Percentiles rank a stretch among this genome's conserved stretches.
Evolutionary conservation across 2,329 filamentous ascomycete genomes (phyloP).

Genomic region (Claviceps maximensis): DNA sequence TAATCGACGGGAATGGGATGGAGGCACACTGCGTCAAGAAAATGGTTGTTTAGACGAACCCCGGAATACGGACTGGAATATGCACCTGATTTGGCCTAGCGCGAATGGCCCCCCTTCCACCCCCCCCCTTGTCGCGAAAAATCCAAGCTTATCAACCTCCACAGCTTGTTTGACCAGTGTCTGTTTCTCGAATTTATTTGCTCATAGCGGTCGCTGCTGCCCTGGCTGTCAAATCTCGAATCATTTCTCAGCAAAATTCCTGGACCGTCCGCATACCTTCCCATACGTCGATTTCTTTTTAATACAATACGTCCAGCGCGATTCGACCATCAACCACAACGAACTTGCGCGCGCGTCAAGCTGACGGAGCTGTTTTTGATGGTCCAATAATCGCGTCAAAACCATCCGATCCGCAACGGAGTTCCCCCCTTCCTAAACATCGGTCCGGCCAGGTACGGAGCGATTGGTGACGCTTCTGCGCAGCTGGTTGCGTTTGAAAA

Average conservation of each 20-base stretch:
- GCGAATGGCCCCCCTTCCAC: conserved; percentile 5
- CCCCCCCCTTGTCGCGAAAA: conserved; percentile 6
- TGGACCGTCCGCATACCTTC: neutral
- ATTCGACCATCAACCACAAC: neutral
- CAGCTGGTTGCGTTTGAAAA: neutral
- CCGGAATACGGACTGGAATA: neutral
- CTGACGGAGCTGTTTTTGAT: conserved; percentile 1
- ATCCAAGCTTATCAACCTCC: conserved; percentile 6
- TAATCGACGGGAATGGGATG: no score
- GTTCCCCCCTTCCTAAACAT: neutral
- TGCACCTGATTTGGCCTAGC: conserved; percentile 21
- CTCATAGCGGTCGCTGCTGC: neutral
- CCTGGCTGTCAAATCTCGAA: neutral
- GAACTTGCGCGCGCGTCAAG: neutral
- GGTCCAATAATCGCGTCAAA: conserved; percentile 6
- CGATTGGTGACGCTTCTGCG: conserved; percentile 1
- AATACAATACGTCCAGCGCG: neutral
- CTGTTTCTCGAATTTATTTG: neutral
- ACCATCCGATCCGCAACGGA: neutral
- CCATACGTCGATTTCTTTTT: neutral
- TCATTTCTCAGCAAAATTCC: neutral
- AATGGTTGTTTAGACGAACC: neutral
- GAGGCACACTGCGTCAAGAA: no score
- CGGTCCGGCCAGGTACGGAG: neutral
- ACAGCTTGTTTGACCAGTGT: neutral